These are phyloP conservation scores for Claviceps fusiformis DNA, from an alignment of 2,329 filamentous ascomycete genomes.

Conservation along the genomic window DNA sequence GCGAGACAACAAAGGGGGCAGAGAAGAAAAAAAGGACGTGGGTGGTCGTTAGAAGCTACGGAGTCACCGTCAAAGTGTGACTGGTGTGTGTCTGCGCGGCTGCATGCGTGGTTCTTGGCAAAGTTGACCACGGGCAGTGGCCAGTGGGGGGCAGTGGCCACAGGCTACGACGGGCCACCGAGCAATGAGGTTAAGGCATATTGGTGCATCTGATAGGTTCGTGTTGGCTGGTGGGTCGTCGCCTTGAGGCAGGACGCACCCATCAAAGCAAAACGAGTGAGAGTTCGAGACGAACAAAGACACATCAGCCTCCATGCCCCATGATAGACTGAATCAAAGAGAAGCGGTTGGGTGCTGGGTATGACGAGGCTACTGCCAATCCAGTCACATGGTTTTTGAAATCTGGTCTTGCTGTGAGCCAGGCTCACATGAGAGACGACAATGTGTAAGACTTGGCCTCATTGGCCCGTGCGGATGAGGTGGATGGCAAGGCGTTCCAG, in stretches of 20 bases:
- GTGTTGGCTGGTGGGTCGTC: neutral
- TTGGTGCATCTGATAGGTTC: too few species aligned
- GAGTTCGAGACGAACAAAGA: neutral
- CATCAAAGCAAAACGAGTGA: neutral
- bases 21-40: neutral
- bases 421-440: neutral
- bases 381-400: neutral
- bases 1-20: neutral
- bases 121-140: too few species aligned
- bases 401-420: neutral
- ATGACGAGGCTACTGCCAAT: neutral
- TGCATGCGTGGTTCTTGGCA: neutral
- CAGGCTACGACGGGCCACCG: too few species aligned
- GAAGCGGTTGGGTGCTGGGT: neutral
- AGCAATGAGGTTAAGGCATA: too few species aligned
- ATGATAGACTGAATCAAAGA: neutral
- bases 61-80: neutral
- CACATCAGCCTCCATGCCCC: neutral
- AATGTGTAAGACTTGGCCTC: neutral
- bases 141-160: too few species aligned
- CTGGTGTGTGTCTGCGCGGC: neutral
- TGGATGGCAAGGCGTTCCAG: neutral
- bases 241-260: neutral
- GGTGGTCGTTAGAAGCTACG: neutral
- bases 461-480: neutral